Base-by-base conservation (phyloP, 1,284 basidiomycete species). In the Sporisorium iseilematis-ciliati region DNA sequence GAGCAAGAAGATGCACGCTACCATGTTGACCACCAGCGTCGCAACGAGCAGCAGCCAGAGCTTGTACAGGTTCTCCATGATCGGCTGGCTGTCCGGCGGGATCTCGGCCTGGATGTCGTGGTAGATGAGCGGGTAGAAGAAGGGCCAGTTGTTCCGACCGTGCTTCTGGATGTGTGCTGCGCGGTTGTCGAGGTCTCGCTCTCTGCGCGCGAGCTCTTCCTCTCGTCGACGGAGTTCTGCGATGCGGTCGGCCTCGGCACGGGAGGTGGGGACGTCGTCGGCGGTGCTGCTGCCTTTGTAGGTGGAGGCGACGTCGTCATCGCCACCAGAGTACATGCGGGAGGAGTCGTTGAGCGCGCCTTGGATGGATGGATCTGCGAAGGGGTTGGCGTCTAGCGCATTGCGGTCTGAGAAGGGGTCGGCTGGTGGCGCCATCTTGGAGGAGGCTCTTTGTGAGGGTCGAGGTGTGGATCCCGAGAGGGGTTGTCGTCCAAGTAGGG, bases 71-170 rank as follows among this genome's bases (percentile, higher is more conserved):
- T 93, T 91, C 60, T 90, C 91, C 77, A 97, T 91, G 78, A 95
- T 89, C 4, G 90, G 89, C 73, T 91, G 91, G 61, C 91, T 91
- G 23, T 91, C 90, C 73, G 92, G 90, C 6, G 94, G 92, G 57
- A 98, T 95, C 84, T 98, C 94, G 67, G 92, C 91, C 66, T 88
- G 85, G 80, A 98, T 95, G 65, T 93, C 92, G 86, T 98, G 96
- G 87, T 91, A 97, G 84, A 98, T 91, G 79, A 99, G 87, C 21
- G 95, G 96, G 84, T 91, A 95, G 89, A 95, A 94, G 21, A 90
- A 90, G 21, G 94, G 94, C 91, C 92, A 96, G 86, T 96, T 96
- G 85, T 92, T 95, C 75, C 91, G 90, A 42, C 94, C 94, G 83
- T 92, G 90, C 66, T 87, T 89, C 78, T 92, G 89, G 68, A 95